Evolutionary conservation across 805 yeast species (phyloP), one percentile per base, ranked within the genome.

Genomic region (Barnettozyma sp.): DNA sequence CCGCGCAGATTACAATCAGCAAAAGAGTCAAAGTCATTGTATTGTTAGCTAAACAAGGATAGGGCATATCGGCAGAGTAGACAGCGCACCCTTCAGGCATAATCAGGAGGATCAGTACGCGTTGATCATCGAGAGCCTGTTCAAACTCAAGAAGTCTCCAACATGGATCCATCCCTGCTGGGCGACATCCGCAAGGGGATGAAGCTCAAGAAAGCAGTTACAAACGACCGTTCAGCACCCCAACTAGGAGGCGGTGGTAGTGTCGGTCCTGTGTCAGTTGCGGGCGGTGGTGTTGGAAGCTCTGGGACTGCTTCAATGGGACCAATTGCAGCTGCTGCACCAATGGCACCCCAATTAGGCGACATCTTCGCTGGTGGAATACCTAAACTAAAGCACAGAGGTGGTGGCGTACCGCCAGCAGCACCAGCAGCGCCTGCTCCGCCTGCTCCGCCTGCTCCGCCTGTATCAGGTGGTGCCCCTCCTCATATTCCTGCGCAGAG

Each of bases 101-200:
- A n/a, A n/a, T n/a, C n/a, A n/a, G n/a, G n/a, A n/a, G n/a, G n/a
- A 23, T 23, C 26, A 12, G 8, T 25, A 14, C 18, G 18, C 18
- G 13, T 12, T 14, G 4, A 9, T 25, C n/a, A n/a, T n/a, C n/a
- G n/a, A n/a, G n/a, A n/a, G n/a, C n/a, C n/a, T n/a, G n/a, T n/a
- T n/a, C n/a, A n/a, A n/a, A n/a, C n/a, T n/a, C n/a, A n/a, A n/a
- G n/a, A n/a, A n/a, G n/a, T 33, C 42, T 0, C 54, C 59, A 12
- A 56, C 14, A 58, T 76, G 54, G 70, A 70, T 43, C 78, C 79
- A 14, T 25, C 27, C 2, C 54, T 90, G 34, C 65, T 90, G 18
- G 85, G 92, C 21, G 94, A 84, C 55, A 90, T 90, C 45, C 73
- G 86, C 50, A 82, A 82, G 43, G 90, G 88, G 16, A 60, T 54